Conservation (phyloP, 2,329 filamentous ascomycete species). For the Colletotrichum sp. region DNA sequence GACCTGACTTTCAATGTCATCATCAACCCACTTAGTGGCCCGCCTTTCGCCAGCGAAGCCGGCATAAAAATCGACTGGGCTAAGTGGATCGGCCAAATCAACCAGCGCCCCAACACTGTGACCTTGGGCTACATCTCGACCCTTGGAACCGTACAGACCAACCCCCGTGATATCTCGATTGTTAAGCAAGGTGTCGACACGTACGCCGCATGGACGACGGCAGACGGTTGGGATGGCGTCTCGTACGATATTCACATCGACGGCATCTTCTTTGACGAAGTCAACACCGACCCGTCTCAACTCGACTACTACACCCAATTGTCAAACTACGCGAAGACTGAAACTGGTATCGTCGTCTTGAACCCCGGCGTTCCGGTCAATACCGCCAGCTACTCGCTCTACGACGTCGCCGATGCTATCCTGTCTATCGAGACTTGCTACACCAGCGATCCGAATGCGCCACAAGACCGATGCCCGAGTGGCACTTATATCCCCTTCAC, state of each 20-base stretch:
- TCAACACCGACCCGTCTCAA: background rate
- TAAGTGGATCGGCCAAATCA: background rate
- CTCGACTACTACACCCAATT: background rate
- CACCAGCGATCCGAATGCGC: background rate
- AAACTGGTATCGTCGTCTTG: background rate
- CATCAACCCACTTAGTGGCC: background rate
- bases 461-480: background rate
- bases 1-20: background rate
- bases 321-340: background rate
- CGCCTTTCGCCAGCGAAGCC: background rate
- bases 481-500: background rate
- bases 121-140: constrained; percentile 1
- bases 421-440: background rate
- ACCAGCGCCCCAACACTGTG: background rate
- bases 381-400: background rate
- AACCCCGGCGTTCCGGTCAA: background rate
- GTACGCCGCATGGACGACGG: background rate
- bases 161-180: background rate
- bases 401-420: background rate
- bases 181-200: background rate
- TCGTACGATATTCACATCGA: background rate
- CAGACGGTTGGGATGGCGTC: background rate
- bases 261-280: constrained; percentile 1
- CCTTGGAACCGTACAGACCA: background rate
- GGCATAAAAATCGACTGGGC: constrained; percentile 6